These are phyloP conservation scores for Immersiella caudata DNA, from an alignment of 495 filamentous ascomycete species.

Conservation along the genomic window DNA sequence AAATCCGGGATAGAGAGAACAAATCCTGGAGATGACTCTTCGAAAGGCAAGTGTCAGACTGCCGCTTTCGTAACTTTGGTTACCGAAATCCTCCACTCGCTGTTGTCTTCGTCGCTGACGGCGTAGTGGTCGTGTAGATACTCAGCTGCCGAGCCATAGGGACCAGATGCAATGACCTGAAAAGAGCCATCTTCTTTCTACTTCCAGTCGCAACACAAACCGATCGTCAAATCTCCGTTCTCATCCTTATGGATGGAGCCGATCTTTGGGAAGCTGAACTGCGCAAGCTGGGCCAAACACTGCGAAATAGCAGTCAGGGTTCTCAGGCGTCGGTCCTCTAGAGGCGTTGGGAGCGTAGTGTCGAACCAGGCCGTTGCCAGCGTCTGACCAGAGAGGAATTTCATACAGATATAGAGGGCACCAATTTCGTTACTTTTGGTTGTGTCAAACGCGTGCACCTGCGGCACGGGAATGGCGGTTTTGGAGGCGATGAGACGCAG, in stretches of 20 bases:
- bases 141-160: not conserved
- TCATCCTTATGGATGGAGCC: constrained; percentile 9
- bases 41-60: not conserved
- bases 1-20: constrained; percentile 44
- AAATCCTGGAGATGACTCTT: constrained; percentile 24
- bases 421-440: constrained; percentile 28
- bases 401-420: constrained; percentile 35
- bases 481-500: constrained; percentile 28
- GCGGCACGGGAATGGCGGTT: constrained; percentile 32
- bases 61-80: not conserved
- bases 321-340: constrained; percentile 11
- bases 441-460: constrained; percentile 30
- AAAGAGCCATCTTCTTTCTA: not conserved
- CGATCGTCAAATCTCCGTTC: not conserved
- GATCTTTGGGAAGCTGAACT: constrained; percentile 11
- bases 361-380: constrained; percentile 24
- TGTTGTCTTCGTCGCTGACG: not conserved
- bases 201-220: constrained; percentile 10
- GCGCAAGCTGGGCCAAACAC: constrained; percentile 10
- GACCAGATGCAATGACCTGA: constrained; percentile 4
- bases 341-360: not conserved
- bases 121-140: not conserved
- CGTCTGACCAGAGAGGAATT: constrained; percentile 23
- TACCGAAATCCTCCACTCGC: not conserved
- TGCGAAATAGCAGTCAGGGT: constrained; percentile 2